Conservation (phyloP, 441 rosid genomes). For the Adansonia madagascariensis region DNA sequence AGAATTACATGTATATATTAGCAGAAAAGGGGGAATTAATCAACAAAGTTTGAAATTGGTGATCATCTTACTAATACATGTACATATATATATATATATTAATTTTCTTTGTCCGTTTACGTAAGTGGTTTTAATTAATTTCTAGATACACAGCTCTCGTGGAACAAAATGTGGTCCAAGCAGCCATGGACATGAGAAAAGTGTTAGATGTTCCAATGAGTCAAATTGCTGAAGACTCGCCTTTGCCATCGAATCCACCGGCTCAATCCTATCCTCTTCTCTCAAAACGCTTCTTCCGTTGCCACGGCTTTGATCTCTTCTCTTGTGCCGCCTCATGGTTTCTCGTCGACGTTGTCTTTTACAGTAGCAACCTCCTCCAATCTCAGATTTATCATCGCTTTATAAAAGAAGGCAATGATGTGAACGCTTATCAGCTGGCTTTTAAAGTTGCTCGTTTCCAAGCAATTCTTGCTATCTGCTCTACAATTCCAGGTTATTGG, state of each 20-base stretch:
- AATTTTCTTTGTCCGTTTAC: background rate
- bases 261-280: slow-evolving; percentile 54
- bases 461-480: slow-evolving; percentile 42
- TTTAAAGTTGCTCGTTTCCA: background rate
- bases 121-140: background rate
- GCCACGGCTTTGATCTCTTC: slow-evolving; percentile 73
- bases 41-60: background rate
- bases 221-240: slow-evolving; percentile 45
- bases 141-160: slow-evolving; percentile 69
- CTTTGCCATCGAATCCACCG: slow-evolving; percentile 32
- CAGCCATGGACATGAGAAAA: slow-evolving; percentile 72
- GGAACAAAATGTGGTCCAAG: slow-evolving; percentile 65
- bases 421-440: slow-evolving; percentile 2
- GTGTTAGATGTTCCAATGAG: slow-evolving; percentile 60
- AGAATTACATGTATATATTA: no score
- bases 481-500: slow-evolving; percentile 74
- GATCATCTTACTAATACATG: background rate
- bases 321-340: slow-evolving; percentile 78
- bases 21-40: no score
- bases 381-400: slow-evolving; percentile 10
- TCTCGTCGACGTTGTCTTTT: slow-evolving; percentile 58
- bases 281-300: slow-evolving; percentile 50
- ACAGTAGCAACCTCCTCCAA: slow-evolving; percentile 28
- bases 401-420: background rate
- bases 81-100: no score